A percentile compares a stretch with the other conserved stretches of the same genome.
Evolutionary conservation across 1,284 basidiomycete genomes (phyloP).

Genomic region (Neolentinus lepideus): DNA sequence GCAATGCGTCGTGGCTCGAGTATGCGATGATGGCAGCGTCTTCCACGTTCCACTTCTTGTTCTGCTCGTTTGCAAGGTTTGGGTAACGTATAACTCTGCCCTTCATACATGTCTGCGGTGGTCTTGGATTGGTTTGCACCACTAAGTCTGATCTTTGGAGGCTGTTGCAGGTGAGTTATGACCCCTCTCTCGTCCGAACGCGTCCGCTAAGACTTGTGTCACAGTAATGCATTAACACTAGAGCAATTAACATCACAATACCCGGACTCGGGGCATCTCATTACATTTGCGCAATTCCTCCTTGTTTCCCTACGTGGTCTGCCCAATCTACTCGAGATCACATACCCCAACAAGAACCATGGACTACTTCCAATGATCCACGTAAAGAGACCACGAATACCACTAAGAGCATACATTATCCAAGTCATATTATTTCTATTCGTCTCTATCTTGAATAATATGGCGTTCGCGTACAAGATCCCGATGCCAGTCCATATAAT

Average conservation of each 20-base stretch:
- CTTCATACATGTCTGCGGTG: not conserved
- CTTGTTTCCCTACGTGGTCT: slow-evolving; percentile 67
- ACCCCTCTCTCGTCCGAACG: slow-evolving; percentile 1
- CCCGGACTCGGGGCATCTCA: slow-evolving; percentile 65
- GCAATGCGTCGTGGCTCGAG: not conserved
- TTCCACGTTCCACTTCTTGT: not conserved
- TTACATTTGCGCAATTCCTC: slow-evolving; percentile 83
- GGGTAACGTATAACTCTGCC: not conserved
- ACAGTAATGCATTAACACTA: slow-evolving; percentile 65
- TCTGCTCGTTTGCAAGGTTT: not conserved
- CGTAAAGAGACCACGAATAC: slow-evolving; percentile 60
- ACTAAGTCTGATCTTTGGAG: slow-evolving; percentile 44
- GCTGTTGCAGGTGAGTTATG: slow-evolving; percentile 48
- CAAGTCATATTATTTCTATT: slow-evolving; percentile 83
- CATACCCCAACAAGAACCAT: not conserved
- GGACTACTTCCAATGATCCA: slow-evolving; percentile 23
- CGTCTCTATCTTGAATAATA: slow-evolving; percentile 86
- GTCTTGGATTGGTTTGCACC: slow-evolving; percentile 36
- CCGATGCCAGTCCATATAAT: slow-evolving; percentile 95
- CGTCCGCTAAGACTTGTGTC: slow-evolving; percentile 21
- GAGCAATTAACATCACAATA: slow-evolving; percentile 60
- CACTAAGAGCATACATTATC: slow-evolving; percentile 67
- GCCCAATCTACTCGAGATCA: slow-evolving; percentile 39
- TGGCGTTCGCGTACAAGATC: slow-evolving; percentile 80
- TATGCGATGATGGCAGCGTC: not conserved